Evolutionary conservation across 495 filamentous ascomycete genomes (phyloP).

Genomic region (Talaromyces thailandensis): DNA sequence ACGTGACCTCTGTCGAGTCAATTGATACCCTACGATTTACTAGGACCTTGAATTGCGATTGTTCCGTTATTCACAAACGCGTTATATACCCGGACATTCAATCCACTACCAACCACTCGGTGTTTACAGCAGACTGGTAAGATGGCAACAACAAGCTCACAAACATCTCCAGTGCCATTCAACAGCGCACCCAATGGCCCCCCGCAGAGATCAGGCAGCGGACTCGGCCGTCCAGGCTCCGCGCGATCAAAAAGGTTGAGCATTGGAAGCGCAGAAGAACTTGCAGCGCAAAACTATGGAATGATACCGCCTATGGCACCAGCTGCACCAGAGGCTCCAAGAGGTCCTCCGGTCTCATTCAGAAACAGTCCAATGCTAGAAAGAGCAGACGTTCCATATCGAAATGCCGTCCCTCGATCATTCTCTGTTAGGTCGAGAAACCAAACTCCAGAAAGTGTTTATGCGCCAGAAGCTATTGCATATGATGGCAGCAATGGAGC

Average conservation of each 20-base stretch:
- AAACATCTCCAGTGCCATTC: neutral
- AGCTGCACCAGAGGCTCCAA: conserved; percentile 50
- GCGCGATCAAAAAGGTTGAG: neutral
- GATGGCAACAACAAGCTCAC: conserved; percentile 1
- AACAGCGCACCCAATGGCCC: neutral
- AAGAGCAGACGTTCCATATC: neutral
- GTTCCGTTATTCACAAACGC: neutral
- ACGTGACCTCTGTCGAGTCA: neutral
- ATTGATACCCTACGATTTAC: neutral
- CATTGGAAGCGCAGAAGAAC: neutral
- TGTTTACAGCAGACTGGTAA: neutral
- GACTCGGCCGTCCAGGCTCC: neutral
- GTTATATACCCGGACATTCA: neutral
- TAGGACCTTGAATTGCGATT: neutral
- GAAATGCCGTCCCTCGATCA: conserved; percentile 9
- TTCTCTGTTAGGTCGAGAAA: conserved; percentile 15
- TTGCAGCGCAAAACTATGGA: neutral
- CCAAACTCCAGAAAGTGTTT: conserved; percentile 2
- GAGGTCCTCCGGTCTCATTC: conserved; percentile 50
- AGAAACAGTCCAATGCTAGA: conserved; percentile 9
- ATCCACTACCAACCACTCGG: neutral
- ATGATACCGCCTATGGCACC: conserved; percentile 16
- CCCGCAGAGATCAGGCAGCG: neutral
- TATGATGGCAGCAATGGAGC: neutral
- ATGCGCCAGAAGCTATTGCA: neutral